A percentile compares a stretch with the other conserved stretches of the same genome.
phyloP scores from a whole-genome alignment of 176 grass and related monocot genomes.

The Eremochloa ophiuroides region DNA sequence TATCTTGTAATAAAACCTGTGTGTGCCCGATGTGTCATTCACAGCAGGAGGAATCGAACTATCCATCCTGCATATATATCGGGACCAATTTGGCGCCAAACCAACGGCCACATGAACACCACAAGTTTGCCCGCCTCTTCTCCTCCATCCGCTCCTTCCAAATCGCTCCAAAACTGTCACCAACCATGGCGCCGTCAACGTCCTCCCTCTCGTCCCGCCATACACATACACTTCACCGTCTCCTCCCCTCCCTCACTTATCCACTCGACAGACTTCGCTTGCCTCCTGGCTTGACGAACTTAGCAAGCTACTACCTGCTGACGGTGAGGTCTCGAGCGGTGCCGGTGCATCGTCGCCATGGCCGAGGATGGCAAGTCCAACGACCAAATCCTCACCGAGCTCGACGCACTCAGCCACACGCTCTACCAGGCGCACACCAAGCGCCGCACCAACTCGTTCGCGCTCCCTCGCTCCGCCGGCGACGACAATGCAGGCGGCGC shows the following conservation, averaged over 20 bases:
- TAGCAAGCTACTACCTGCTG: neutral
- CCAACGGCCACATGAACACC: slow-evolving; percentile 20
- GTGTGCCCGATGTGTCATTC: neutral
- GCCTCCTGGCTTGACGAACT: neutral
- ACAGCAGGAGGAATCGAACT: neutral
- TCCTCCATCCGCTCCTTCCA: slow-evolving; percentile 36
- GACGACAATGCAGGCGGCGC: neutral
- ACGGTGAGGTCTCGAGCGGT: slow-evolving; percentile 20
- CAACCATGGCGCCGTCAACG: slow-evolving; percentile 30
- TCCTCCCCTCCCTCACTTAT: slow-evolving; percentile 10
- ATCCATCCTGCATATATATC: neutral
- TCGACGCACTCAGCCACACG: slow-evolving; percentile 82
- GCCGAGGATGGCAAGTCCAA: slow-evolving; percentile 38
- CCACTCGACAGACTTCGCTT: neutral
- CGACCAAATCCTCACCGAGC: slow-evolving; percentile 68
- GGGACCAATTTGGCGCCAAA: slow-evolving; percentile 40
- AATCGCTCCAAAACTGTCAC: slow-evolving; percentile 58
- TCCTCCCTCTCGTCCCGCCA: slow-evolving; percentile 27
- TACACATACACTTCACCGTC: slow-evolving; percentile 47
- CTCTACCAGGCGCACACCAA: slow-evolving; percentile 75
- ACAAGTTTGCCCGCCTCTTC: slow-evolving; percentile 10
- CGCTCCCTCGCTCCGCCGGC: slow-evolving; percentile 40
- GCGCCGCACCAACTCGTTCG: slow-evolving; percentile 68
- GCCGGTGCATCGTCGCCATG: slow-evolving; percentile 33
- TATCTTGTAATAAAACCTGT: neutral